Evolutionary conservation across 495 filamentous ascomycete species (phyloP).

Genomic region (Podospora didyma): DNA sequence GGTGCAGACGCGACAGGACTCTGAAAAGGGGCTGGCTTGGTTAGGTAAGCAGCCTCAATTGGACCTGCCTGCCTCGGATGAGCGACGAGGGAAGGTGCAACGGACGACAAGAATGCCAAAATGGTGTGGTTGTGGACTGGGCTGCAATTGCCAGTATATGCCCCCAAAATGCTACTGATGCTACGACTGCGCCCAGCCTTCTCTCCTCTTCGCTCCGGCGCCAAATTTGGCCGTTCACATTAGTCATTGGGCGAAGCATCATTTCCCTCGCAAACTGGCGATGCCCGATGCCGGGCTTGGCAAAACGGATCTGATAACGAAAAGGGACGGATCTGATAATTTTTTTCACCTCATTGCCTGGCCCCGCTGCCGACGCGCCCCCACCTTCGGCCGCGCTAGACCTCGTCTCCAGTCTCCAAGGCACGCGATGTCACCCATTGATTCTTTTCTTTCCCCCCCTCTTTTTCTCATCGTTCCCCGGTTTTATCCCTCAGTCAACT

Average conservation of each 20-base stretch:
- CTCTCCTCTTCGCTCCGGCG: too few relatives aligned
- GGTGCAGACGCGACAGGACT: not conserved
- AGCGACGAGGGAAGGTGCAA: not conserved
- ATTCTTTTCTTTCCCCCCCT: not conserved
- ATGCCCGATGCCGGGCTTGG: conserved; percentile 22
- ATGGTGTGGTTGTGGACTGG: not conserved
- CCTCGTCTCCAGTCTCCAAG: not conserved
- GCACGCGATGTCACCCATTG: not conserved
- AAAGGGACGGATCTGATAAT: conserved; percentile 20
- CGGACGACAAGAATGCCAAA: too few relatives aligned
- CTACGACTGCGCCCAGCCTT: too few relatives aligned
- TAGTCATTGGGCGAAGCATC: not conserved
- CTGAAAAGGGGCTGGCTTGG: not conserved
- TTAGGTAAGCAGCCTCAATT: not conserved
- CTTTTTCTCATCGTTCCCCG: not conserved
- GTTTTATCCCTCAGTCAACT: not conserved
- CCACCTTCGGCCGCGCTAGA: not conserved
- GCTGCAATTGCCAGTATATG: not conserved
- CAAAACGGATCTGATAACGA: conserved; percentile 22
- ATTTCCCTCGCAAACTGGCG: not conserved
- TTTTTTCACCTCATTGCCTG: not conserved
- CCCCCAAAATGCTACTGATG: not conserved
- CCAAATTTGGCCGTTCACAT: not conserved
- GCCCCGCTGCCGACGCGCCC: not conserved
- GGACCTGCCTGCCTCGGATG: not conserved